Evolutionary conservation across 306 rosid species (phyloP).

Genomic region (Vachellia pachyceras): DNA sequence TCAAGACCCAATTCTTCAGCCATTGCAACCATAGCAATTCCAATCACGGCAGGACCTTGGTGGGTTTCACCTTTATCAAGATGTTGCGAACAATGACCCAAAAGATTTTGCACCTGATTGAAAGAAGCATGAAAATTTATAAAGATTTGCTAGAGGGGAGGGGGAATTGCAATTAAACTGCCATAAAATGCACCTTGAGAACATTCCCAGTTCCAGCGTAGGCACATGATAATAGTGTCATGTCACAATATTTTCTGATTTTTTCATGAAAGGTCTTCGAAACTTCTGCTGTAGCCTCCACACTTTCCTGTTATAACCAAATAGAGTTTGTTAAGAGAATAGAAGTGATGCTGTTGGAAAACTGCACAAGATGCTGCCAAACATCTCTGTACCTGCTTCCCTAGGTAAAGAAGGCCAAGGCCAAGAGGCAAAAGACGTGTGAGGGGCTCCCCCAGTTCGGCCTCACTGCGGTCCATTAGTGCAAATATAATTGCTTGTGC

Average conservation of each 20-base stretch:
- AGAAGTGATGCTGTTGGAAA: background rate
- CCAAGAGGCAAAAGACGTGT: constrained; percentile 90
- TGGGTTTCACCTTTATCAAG: constrained; percentile 96
- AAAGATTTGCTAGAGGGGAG: background rate
- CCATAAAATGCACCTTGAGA: constrained; percentile 61
- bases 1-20: constrained; percentile 97
- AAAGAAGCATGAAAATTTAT: constrained; percentile 34
- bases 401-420: constrained; percentile 95
- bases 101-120: constrained; percentile 85
- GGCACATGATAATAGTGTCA: constrained; percentile 96
- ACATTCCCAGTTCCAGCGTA: constrained; percentile 99
- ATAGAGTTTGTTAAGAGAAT: constrained; percentile 30
- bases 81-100: constrained; percentile 97
- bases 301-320: constrained; percentile 71
- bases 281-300: constrained; percentile 96
- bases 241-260: constrained; percentile 90
- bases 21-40: constrained; percentile 99
- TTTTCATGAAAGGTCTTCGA: constrained; percentile 96
- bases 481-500: constrained; percentile 96
- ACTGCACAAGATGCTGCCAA: background rate
- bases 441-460: constrained; percentile 92
- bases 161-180: background rate
- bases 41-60: constrained; percentile 99
- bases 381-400: constrained; percentile 78
- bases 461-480: constrained; percentile 86